A percentile compares a stretch with the other conserved stretches of the same genome.
These are phyloP conservation scores for Plasmodium blacklocki DNA, from an alignment of 169 alveolate genomes.

Conservation along the genomic window DNA sequence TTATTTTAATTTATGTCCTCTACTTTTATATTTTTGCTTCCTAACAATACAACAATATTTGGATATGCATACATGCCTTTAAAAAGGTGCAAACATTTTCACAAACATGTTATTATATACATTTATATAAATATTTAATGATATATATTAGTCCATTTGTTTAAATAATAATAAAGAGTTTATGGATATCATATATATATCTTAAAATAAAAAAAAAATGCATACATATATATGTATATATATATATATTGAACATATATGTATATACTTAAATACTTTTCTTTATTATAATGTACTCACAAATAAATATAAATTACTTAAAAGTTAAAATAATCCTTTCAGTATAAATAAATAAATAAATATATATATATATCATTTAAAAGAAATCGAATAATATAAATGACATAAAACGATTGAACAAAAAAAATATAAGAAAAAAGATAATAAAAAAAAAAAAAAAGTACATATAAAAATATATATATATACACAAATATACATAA, in stretches of 20 bases:
- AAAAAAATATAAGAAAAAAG: neutral
- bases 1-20: constrained; percentile 33
- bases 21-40: constrained; percentile 19
- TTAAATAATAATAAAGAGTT: constrained; percentile 1
- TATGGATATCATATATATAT: constrained; percentile 10
- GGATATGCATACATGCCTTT: constrained; percentile 55
- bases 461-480: neutral
- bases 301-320: no score
- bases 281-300: neutral
- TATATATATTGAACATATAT: constrained; percentile 1
- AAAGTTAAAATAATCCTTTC: neutral
- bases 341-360: neutral
- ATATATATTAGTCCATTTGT: neutral
- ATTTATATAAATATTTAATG: constrained; percentile 9
- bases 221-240: neutral
- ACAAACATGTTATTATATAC: constrained; percentile 10
- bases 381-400: constrained; percentile 5
- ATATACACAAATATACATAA: neutral
- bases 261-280: neutral
- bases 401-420: constrained; percentile 13
- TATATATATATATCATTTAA: neutral
- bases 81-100: constrained; percentile 59
- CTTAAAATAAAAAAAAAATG: neutral
- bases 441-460: neutral
- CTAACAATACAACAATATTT: constrained; percentile 28